Base-by-base conservation (phyloP, 192 early-diverging fungal species). In the Entomortierella lignicola region DNA sequence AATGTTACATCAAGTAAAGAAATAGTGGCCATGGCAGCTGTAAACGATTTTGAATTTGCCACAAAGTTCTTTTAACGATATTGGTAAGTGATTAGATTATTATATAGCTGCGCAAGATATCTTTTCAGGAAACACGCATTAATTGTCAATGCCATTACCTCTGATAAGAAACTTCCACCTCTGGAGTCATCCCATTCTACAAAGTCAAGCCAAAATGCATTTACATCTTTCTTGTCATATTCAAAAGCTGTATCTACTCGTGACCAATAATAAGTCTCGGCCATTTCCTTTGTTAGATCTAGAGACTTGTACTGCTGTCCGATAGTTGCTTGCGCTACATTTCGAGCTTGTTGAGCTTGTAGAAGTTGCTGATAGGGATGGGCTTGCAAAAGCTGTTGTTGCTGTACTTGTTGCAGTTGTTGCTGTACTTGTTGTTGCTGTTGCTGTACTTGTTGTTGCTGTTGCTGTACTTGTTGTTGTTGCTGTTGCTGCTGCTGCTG, bases 121-220 rank as follows among this genome's bases (percentile, higher is more conserved):
- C 26, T 0, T 31, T n/a, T 27, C 12, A 26, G 25, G 25, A 32
- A 31, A 6, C 10, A 11, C n/a, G n/a, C n/a, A n/a, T n/a, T n/a
- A n/a, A n/a, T n/a, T n/a, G n/a, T n/a, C n/a, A n/a, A n/a, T n/a
- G 8, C 1, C 32, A n/a, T 63, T 81, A 85, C 84, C 68, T 74
- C 55, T 29, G 84, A 82, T 66, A 85, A 62, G 54, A 85, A 85
- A 0, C 67, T 53, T 27, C 47, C 60, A 50, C 67, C 62, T 15
- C 37, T 21, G 21, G 72, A 31, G 15, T 70, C 63, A 41, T 69
- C 60, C 55, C 70, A 80, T 29, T 77, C 66, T 0, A 82, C 56
- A 60, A 72, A 83, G 51, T 87, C 86, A 11, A 85, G 29, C 86
- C 86, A 87, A 44, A 85, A 87, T 18, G 58, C 72, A 44, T 81